Evolutionary conservation across 768 basidiomycete species (phyloP).

Genomic region (Thelephora ganbajun): DNA sequence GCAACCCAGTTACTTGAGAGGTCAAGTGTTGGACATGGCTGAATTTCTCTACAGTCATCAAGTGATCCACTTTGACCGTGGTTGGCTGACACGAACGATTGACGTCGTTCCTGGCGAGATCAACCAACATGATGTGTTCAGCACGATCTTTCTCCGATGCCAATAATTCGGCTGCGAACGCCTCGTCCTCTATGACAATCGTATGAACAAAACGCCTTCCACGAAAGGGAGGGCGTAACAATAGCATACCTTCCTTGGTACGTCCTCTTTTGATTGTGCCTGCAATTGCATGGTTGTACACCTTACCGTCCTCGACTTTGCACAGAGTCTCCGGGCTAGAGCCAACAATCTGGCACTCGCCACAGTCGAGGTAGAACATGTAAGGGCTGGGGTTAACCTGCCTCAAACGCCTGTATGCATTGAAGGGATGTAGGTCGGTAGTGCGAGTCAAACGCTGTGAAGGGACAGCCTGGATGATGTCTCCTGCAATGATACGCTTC

Average conservation of each 20-base stretch:
- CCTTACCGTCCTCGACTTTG: conserved; percentile 84
- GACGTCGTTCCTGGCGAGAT: conserved; percentile 95
- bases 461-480: conserved; percentile 98
- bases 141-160: conserved; percentile 91
- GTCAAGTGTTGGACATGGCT: conserved; percentile 98
- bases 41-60: conserved; percentile 91
- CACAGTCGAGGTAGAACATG: conserved; percentile 96
- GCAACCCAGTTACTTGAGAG: conserved; percentile 79
- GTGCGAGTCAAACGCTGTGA: conserved; percentile 81
- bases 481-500: conserved; percentile 88
- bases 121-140: conserved; percentile 98
- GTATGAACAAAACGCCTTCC: background rate
- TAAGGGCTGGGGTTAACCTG: conserved; percentile 97
- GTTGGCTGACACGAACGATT: conserved; percentile 92
- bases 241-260: conserved; percentile 60
- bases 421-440: conserved; percentile 89
- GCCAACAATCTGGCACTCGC: conserved; percentile 89
- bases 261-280: conserved; percentile 86
- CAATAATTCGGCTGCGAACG: conserved; percentile 57
- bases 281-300: conserved; percentile 96
- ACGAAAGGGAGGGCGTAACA: conserved; percentile 2
- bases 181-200: conserved; percentile 64
- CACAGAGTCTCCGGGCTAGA: conserved; percentile 97
- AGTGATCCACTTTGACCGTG: conserved; percentile 90
- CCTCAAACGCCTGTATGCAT: conserved; percentile 86